Percentiles rank a stretch among this genome's conserved stretches.
phyloP scores from a whole-genome alignment of 108 stramenopile genomes.

The Cyclotella choctawhatcheeana region DNA sequence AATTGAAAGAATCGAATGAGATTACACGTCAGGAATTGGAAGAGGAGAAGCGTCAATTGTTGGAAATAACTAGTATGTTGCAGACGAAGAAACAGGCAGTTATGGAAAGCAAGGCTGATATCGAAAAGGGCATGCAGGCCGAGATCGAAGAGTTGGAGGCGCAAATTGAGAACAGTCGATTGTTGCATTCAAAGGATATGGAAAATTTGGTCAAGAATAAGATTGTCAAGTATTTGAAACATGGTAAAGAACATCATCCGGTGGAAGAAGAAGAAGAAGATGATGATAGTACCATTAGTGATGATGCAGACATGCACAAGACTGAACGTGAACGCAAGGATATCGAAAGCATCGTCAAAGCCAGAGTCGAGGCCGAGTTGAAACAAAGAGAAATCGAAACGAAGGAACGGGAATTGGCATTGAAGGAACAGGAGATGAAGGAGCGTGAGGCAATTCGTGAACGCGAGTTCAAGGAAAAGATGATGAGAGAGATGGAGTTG shows the following conservation, averaged over 20 bases:
- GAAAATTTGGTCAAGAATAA: slow-evolving; percentile 23
- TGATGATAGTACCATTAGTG: background rate
- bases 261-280: background rate
- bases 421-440: slow-evolving; percentile 17
- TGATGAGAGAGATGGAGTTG: background rate
- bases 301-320: background rate
- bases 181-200: slow-evolving; percentile 30
- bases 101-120: slow-evolving; percentile 25
- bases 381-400: slow-evolving; percentile 3
- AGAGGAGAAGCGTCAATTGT: slow-evolving; percentile 19
- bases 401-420: slow-evolving; percentile 12
- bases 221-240: slow-evolving; percentile 18
- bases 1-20: slow-evolving; percentile 22
- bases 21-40: slow-evolving; percentile 24
- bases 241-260: background rate
- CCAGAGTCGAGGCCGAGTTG: slow-evolving; percentile 28
- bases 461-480: background rate
- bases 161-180: slow-evolving; percentile 17
- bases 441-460: slow-evolving; percentile 3
- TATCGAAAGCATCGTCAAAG: slow-evolving; percentile 19
- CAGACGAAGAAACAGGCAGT: slow-evolving; percentile 33
- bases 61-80: slow-evolving; percentile 20
- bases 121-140: slow-evolving; percentile 18
- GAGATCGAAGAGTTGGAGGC: slow-evolving; percentile 36
- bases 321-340: slow-evolving; percentile 1